These are phyloP conservation scores for Penicillium steckii DNA, from an alignment of 495 filamentous ascomycete species.

Conservation along the genomic window DNA sequence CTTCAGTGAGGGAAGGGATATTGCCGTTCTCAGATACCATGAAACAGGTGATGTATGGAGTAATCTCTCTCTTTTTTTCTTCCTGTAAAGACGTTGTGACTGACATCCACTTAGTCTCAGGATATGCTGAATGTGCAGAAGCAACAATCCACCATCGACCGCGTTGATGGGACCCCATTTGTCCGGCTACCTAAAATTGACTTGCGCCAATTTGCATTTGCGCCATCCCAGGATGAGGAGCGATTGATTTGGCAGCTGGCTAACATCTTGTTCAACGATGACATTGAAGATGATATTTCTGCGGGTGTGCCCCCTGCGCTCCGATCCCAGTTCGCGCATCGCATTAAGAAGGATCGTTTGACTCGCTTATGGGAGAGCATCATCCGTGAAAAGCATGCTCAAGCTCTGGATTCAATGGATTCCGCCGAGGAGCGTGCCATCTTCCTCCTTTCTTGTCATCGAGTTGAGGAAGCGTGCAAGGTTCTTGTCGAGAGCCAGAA, in stretches of 20 bases:
- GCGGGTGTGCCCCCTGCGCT: constrained; percentile 41
- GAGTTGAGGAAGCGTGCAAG: constrained; percentile 77
- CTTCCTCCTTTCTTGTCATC: constrained; percentile 71
- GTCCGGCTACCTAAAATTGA: constrained; percentile 34
- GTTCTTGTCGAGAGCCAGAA: constrained; percentile 69
- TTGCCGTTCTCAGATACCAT: constrained; percentile 31
- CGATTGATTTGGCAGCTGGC: constrained; percentile 57
- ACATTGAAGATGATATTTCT: constrained; percentile 47
- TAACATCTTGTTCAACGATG: constrained; percentile 81
- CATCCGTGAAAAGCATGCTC: constrained; percentile 47
- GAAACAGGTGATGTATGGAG: constrained; percentile 25
- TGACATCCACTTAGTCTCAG: constrained; percentile 21
- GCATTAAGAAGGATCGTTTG: constrained; percentile 54
- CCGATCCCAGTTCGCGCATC: constrained; percentile 41
- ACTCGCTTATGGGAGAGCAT: constrained; percentile 45
- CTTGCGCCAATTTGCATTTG: constrained; percentile 35
- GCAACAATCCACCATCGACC: constrained; percentile 33
- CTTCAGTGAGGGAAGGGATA: constrained; percentile 38
- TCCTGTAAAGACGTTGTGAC: background rate
- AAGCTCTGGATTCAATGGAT: constrained; percentile 47
- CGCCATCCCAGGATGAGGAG: constrained; percentile 32
- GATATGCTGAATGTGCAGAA: constrained; percentile 40
- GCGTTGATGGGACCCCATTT: constrained; percentile 39
- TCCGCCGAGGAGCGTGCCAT: constrained; percentile 81
- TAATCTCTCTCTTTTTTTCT: background rate